Evolutionary conservation across 495 filamentous ascomycete genomes (phyloP), one percentile per base, ranked within the genome.

Genomic region (Aspergillus kassunensis): DNA sequence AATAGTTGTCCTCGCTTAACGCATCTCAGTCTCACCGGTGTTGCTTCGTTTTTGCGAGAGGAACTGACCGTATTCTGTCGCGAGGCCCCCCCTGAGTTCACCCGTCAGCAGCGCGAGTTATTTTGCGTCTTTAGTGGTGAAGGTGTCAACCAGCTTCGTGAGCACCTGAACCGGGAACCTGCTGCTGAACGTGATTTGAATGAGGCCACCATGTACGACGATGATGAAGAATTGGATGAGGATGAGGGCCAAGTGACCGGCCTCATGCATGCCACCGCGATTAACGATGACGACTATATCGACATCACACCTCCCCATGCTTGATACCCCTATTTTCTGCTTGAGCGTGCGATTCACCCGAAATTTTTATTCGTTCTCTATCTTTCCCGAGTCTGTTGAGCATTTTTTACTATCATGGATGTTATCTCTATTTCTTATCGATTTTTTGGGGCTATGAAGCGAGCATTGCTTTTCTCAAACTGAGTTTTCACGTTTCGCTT

Each of bases 101-200:
- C 91, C 27, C 85, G 92, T 6, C 90, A 96, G 60, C 93, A 99
- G 64, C 84, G 93, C 49, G 84, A 88, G 8, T 90, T 97, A 18
- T 99, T 95, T 66, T 99, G 95, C 65, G 95, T 99, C 35, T 99
- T 97, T 68, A 96, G 90, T 15, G 93, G 95, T 9, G 74, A 80
- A 30, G 91, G 91, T 18, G 95, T 99, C 23, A 74, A 74, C 27
- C 76, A 78, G 41, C 80, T 99, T 4, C 89, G 95, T 20, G 72
- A 81, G 20, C 83, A 88, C 59, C 75, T 98, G 27, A 96, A 95
- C 47, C 64, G 60, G 48, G 63, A 65, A 29, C 53, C 51, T 18
- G 43, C 59, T 3, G 53, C 59, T 29, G 55, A 49, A 19, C 66
- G 54, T 18, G 71, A 75, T 45, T 65, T 72, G 50, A 70, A 67